These are phyloP conservation scores for Cyphellophora europaea DNA, from an alignment of 2,329 filamentous ascomycete species.

Conservation along the genomic window DNA sequence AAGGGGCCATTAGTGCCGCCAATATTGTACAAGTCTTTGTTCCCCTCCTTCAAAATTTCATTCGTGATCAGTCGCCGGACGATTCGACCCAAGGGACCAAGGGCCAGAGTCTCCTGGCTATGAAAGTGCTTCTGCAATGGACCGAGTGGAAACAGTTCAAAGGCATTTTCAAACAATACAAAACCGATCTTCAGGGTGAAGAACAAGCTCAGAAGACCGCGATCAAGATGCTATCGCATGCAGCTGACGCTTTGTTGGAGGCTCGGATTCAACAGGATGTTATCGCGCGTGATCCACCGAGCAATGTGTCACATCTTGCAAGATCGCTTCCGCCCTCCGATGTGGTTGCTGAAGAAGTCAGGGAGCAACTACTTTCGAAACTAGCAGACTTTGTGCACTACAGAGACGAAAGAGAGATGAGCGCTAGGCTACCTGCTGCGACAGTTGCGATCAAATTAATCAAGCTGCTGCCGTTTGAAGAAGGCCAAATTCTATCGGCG, in stretches of 20 bases:
- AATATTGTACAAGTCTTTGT: slow-evolving; percentile 83
- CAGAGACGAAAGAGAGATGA: slow-evolving; percentile 91
- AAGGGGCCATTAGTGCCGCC: slow-evolving; percentile 57
- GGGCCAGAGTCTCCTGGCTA: slow-evolving; percentile 73
- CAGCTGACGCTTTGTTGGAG: slow-evolving; percentile 64
- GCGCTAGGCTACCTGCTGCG: slow-evolving; percentile 80
- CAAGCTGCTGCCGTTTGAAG: slow-evolving; percentile 63
- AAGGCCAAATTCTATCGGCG: slow-evolving; percentile 66
- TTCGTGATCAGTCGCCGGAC: slow-evolving; percentile 75
- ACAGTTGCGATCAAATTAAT: slow-evolving; percentile 83
- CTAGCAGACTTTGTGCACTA: slow-evolving; percentile 80
- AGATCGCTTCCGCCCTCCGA: slow-evolving; percentile 56
- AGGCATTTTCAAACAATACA: slow-evolving; percentile 73
- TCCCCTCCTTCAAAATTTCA: slow-evolving; percentile 86
- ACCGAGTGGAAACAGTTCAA: slow-evolving; percentile 89
- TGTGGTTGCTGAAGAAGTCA: slow-evolving; percentile 64
- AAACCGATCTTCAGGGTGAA: slow-evolving; percentile 73
- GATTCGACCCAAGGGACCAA: slow-evolving; percentile 70
- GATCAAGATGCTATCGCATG: slow-evolving; percentile 68
- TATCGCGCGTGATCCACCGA: slow-evolving; percentile 13
- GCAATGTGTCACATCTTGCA: slow-evolving; percentile 38
- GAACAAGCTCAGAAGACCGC: slow-evolving; percentile 53
- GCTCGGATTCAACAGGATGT: slow-evolving; percentile 29
- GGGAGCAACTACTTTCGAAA: slow-evolving; percentile 65
- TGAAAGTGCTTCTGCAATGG: slow-evolving; percentile 63